Evolutionary conservation across 345 rosid genomes (phyloP).

Genomic region (Microcos paniculata): DNA sequence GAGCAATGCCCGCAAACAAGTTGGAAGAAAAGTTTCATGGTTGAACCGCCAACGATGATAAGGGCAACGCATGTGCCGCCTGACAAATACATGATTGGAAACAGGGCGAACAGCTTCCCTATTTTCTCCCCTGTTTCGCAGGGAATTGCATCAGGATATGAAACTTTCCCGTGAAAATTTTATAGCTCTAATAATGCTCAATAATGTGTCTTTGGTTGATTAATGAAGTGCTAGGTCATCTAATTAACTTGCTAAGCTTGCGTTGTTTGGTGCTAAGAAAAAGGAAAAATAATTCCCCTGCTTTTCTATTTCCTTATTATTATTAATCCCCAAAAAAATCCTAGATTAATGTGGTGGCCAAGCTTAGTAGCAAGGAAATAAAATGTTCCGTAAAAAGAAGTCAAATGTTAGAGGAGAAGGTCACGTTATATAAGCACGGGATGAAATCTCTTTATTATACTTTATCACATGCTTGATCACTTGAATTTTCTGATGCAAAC

Average conservation of each 20-base stretch:
- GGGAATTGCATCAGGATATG: background rate
- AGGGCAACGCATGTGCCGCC: slow-evolving; percentile 55
- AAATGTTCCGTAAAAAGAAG: background rate
- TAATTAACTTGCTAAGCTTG: no score
- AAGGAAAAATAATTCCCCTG: background rate
- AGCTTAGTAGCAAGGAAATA: background rate
- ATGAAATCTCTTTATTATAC: background rate
- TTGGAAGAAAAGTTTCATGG: slow-evolving; percentile 28
- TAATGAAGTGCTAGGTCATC: no score
- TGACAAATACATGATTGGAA: slow-evolving; percentile 56
- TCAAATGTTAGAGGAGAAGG: background rate
- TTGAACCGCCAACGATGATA: slow-evolving; percentile 47
- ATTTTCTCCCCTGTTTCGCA: slow-evolving; percentile 34
- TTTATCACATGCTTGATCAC: background rate
- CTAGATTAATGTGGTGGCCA: background rate
- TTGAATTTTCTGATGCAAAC: background rate
- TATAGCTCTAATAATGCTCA: background rate
- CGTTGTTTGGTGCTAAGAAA: no score
- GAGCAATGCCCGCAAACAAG: slow-evolving; percentile 33
- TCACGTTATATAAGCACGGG: background rate
- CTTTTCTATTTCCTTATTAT: background rate
- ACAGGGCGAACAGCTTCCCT: slow-evolving; percentile 42
- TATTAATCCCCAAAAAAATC: background rate
- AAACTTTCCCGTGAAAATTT: background rate
- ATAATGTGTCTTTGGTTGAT: background rate